phyloP scores from a whole-genome alignment of 805 yeast species.

The Metschnikowia baotianmanensis region DNA sequence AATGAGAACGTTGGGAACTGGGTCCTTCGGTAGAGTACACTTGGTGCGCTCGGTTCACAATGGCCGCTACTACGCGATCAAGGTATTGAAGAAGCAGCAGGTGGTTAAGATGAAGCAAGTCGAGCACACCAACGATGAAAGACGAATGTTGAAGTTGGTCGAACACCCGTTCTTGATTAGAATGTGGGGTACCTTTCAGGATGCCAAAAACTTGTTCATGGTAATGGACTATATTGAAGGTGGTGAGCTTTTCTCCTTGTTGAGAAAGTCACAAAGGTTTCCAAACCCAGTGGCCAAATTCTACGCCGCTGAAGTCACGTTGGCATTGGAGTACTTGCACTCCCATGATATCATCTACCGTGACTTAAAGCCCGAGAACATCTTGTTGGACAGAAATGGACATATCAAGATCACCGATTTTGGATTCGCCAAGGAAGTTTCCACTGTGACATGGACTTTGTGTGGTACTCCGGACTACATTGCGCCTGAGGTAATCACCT shows the following conservation, averaged over 20 bases:
- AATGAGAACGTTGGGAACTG: constrained; percentile 58
- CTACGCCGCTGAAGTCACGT: constrained; percentile 60
- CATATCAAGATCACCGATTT: constrained; percentile 61
- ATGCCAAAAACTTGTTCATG: constrained; percentile 55
- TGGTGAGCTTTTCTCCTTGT: constrained; percentile 55
- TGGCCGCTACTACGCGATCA: constrained; percentile 59
- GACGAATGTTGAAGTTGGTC: constrained; percentile 55
- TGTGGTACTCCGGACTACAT: constrained; percentile 67
- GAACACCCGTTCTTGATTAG: constrained; percentile 60
- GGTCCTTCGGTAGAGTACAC: constrained; percentile 61
- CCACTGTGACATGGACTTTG: constrained; percentile 57
- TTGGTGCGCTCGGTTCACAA: constrained; percentile 57
- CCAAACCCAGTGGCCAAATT: constrained; percentile 65
- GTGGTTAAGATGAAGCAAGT: constrained; percentile 62
- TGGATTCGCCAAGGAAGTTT: constrained; percentile 62
- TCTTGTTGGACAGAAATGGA: constrained; percentile 55
- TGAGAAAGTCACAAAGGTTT: constrained; percentile 56
- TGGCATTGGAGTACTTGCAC: constrained; percentile 58
- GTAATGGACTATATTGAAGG: constrained; percentile 67
- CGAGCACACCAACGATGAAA: constrained; percentile 62
- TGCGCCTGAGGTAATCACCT: constrained; percentile 65
- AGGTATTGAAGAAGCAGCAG: constrained; percentile 54
- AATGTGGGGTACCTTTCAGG: constrained; percentile 70
- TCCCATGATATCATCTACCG: constrained; percentile 58
- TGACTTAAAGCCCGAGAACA: constrained; percentile 62